Evolutionary conservation across 2,329 filamentous ascomycete species (phyloP).

Genomic region (Diaporthe destruens): DNA sequence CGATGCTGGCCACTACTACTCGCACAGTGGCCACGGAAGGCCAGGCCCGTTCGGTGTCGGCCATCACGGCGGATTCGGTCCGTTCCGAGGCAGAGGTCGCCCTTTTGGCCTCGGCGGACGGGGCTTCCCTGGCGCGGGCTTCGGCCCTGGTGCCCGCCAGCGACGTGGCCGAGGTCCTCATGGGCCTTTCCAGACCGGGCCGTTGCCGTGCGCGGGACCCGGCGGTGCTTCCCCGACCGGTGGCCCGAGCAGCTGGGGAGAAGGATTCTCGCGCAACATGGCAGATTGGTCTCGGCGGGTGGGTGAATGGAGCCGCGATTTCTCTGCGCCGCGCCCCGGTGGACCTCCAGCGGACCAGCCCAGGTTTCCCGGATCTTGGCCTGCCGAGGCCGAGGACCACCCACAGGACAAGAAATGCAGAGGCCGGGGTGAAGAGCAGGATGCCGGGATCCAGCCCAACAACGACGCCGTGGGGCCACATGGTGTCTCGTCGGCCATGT

Average conservation of each 20-base stretch:
- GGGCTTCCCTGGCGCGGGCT: constrained; percentile 35
- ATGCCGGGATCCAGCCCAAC: constrained; percentile 40
- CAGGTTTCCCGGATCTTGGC: constrained; percentile 52
- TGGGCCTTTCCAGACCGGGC: constrained; percentile 26
- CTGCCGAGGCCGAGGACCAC: constrained; percentile 46
- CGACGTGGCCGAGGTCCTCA: not conserved
- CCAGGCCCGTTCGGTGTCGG: constrained; percentile 9
- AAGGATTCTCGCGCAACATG: constrained; percentile 32
- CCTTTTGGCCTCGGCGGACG: not conserved
- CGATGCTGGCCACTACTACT: constrained; percentile 8
- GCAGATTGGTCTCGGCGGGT: constrained; percentile 33
- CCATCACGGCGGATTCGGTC: constrained; percentile 16
- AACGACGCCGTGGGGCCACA: constrained; percentile 44
- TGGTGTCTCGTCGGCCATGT: constrained; percentile 51
- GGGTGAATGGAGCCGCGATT: constrained; percentile 25
- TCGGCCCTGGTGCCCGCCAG: constrained; percentile 26
- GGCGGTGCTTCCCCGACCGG: constrained; percentile 21
- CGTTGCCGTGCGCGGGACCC: constrained; percentile 17
- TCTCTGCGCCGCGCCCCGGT: not conserved
- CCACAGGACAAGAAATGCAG: constrained; percentile 30
- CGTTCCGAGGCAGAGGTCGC: constrained; percentile 11
- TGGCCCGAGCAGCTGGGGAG: constrained; percentile 15
- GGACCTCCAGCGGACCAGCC: constrained; percentile 3
- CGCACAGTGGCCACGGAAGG: constrained; percentile 12
- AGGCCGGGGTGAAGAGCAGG: constrained; percentile 28